A percentile compares a stretch with the other conserved stretches of the same genome.
These are phyloP conservation scores for Penicillium sp. DNA, from an alignment of 2,329 filamentous ascomycete species.

Conservation along the genomic window DNA sequence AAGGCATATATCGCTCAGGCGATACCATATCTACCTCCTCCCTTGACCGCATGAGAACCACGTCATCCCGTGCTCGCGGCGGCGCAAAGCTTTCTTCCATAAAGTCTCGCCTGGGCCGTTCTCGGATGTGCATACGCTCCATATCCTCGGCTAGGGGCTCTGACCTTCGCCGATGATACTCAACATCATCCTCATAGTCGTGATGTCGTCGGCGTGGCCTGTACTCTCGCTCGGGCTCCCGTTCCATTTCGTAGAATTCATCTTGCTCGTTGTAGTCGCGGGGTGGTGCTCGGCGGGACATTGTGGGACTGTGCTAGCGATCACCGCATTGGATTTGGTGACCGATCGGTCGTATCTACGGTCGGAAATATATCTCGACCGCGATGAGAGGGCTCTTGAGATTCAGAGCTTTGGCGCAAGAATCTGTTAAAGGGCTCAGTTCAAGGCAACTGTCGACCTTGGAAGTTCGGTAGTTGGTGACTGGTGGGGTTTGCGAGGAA, in stretches of 20 bases:
- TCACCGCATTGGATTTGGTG: not conserved
- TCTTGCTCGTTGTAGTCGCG: slow-evolving; percentile 33
- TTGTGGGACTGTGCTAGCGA: slow-evolving; percentile 11
- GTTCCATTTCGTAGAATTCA: slow-evolving; percentile 26
- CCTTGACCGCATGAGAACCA: slow-evolving; percentile 30
- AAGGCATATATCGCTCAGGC: not conserved
- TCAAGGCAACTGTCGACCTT: not conserved
- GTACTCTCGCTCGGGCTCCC: slow-evolving; percentile 25
- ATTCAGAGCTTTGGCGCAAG: not conserved
- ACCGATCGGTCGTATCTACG: not conserved
- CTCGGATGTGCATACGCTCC: slow-evolving; percentile 42
- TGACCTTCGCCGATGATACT: slow-evolving; percentile 28
- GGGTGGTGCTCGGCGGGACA: slow-evolving; percentile 32
- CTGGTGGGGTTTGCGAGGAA: not conserved
- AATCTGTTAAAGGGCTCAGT: not conserved
- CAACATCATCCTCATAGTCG: slow-evolving; percentile 28
- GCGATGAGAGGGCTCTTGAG: not conserved
- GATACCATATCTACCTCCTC: slow-evolving; percentile 19
- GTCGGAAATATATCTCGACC: not conserved
- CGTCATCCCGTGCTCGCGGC: slow-evolving; percentile 28
- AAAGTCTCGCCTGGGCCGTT: slow-evolving; percentile 35
- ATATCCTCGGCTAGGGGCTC: slow-evolving; percentile 46
- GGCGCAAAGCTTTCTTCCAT: slow-evolving; percentile 33
- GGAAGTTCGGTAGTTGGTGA: not conserved
- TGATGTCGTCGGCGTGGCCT: slow-evolving; percentile 27